Conservation (phyloP, 2,329 filamentous ascomycete genomes). For the Penicillium expansum region DNA sequence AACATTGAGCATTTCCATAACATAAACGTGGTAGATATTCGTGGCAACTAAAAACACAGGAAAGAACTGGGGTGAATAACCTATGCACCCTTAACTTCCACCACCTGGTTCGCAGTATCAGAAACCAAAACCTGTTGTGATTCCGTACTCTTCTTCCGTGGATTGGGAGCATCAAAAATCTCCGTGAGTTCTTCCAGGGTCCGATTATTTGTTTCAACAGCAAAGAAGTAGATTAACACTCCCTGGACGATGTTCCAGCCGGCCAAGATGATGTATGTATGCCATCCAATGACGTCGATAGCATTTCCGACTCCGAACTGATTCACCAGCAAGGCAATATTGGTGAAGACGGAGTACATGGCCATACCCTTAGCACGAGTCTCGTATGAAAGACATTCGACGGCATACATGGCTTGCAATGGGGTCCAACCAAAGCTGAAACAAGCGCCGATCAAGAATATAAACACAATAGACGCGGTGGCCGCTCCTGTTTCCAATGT, state of each 20-base stretch:
- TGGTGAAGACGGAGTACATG: slow-evolving; percentile 47
- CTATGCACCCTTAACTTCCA: background rate
- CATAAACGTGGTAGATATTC: background rate
- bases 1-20: background rate
- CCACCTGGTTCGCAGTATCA: background rate
- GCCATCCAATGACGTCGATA: slow-evolving; percentile 52
- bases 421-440: slow-evolving; percentile 52
- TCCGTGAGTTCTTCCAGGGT: slow-evolving; percentile 35
- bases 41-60: too few relatives aligned
- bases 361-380: slow-evolving; percentile 58
- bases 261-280: slow-evolving; percentile 53
- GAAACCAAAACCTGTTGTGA: slow-evolving; percentile 39
- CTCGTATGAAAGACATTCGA: slow-evolving; percentile 55
- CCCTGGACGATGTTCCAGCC: slow-evolving; percentile 32
- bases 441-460: slow-evolving; percentile 52
- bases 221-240: slow-evolving; percentile 32
- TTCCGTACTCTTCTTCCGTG: slow-evolving; percentile 32
- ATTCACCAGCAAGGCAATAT: slow-evolving; percentile 47
- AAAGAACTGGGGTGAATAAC: background rate
- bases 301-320: slow-evolving; percentile 50
- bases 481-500: slow-evolving; percentile 43
- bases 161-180: slow-evolving; percentile 41
- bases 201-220: slow-evolving; percentile 34
- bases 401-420: slow-evolving; percentile 51
- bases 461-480: slow-evolving; percentile 44